phyloP scores from a whole-genome alignment of 2,329 filamentous ascomycete species.

The Dichotomopilus funicola region DNA sequence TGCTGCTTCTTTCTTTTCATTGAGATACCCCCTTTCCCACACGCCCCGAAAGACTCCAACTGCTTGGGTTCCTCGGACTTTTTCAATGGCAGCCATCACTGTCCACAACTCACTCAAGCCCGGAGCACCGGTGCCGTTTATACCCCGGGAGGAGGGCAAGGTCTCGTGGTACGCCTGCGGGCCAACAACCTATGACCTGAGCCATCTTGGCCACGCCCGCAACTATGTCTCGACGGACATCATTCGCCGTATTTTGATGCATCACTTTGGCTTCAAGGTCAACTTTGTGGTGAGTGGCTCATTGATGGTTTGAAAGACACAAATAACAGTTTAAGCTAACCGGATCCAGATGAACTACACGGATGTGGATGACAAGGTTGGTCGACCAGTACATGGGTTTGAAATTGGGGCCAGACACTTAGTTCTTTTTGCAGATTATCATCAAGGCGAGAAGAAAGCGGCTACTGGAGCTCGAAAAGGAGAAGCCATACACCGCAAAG shows the following conservation, averaged over 20 bases:
- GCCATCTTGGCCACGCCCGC: constrained; percentile 71
- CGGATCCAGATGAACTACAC: constrained; percentile 69
- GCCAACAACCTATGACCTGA: constrained; percentile 77
- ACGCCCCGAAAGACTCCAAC: constrained; percentile 6
- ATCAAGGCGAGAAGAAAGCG: constrained; percentile 67
- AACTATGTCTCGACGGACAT: constrained; percentile 93
- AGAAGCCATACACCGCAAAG: constrained; percentile 52
- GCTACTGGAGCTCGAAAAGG: constrained; percentile 69
- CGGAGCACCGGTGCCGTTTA: constrained; percentile 65
- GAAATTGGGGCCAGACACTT: not conserved
- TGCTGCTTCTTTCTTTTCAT: constrained; percentile 12
- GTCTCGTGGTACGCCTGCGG: constrained; percentile 87
- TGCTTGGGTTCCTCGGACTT: constrained; percentile 5
- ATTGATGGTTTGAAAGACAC: not conserved
- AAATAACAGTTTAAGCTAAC: not conserved
- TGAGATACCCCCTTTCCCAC: constrained; percentile 10
- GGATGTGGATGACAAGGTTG: constrained; percentile 47
- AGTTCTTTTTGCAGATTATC: constrained; percentile 40
- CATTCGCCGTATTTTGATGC: constrained; percentile 70
- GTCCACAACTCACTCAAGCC: constrained; percentile 75
- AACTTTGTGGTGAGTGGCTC: constrained; percentile 56
- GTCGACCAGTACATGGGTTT: not conserved
- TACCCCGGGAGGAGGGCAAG: constrained; percentile 63
- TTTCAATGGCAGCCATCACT: constrained; percentile 50
- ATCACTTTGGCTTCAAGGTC: constrained; percentile 78